Percentiles rank a stretch among this genome's conserved stretches.
Conservation (phyloP, 495 filamentous ascomycete species). For the Monascus purpureus region DNA sequence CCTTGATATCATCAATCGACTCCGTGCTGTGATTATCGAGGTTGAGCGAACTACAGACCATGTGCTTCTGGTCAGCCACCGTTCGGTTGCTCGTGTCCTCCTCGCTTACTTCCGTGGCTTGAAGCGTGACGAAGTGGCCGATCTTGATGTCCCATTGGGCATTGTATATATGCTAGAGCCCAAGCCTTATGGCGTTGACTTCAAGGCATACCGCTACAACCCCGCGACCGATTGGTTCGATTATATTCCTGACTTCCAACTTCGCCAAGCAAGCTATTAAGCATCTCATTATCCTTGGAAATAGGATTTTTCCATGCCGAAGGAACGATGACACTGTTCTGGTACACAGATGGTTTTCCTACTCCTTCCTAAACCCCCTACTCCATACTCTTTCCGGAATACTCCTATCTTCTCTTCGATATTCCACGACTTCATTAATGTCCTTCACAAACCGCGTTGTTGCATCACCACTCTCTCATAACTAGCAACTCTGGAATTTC, state of each 20-base stretch:
- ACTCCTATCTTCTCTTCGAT: background rate
- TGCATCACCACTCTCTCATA: too few species aligned
- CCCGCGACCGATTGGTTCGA: conserved; percentile 64
- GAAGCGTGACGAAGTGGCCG: conserved; percentile 76
- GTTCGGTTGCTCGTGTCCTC: conserved; percentile 78
- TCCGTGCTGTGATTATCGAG: conserved; percentile 92
- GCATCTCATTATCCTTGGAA: conserved; percentile 1
- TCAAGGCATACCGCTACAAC: conserved; percentile 87
- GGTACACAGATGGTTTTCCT: background rate
- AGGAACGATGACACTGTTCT: background rate
- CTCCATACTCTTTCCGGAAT: background rate
- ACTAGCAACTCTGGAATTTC: too few species aligned
- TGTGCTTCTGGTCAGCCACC: conserved; percentile 78
- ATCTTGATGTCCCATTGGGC: conserved; percentile 82
- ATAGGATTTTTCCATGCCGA: background rate
- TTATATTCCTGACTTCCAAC: conserved; percentile 59
- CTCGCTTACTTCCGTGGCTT: conserved; percentile 93
- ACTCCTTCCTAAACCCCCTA: background rate
- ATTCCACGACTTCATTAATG: too few species aligned
- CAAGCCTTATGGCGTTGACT: conserved; percentile 95
- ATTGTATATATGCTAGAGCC: conserved; percentile 89
- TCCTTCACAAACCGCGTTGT: too few species aligned
- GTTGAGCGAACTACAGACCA: conserved; percentile 95
- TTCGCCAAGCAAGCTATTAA: conserved; percentile 34
- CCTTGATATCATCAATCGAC: conserved; percentile 87